Conservation (phyloP, 2,329 filamentous ascomycete species). For the Ceratocystis huliohia region DNA sequence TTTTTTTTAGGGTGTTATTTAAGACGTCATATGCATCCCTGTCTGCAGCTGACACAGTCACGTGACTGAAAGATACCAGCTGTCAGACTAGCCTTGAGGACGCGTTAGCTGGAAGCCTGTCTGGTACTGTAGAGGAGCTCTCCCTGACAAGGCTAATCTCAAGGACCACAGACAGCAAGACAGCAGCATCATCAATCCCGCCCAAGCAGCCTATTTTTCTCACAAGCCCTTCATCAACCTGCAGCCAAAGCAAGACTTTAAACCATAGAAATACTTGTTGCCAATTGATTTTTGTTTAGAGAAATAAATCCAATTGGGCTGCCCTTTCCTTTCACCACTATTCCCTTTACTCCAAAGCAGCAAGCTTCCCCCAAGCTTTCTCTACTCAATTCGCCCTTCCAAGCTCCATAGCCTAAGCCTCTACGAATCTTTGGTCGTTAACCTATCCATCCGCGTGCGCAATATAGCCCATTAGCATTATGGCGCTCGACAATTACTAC, state of each 20-base stretch:
- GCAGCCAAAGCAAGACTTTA: not conserved
- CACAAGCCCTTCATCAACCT: not conserved
- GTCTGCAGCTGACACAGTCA: not conserved
- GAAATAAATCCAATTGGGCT: not conserved
- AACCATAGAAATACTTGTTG: not conserved
- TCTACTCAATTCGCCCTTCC: not conserved
- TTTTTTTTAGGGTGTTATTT: no score
- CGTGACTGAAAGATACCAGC: not conserved
- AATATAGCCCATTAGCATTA: constrained; percentile 34
- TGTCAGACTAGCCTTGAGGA: constrained; percentile 10
- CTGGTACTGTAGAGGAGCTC: not conserved
- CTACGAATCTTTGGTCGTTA: not conserved
- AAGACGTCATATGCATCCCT: not conserved
- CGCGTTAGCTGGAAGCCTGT: constrained; percentile 10
- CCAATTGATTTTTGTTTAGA: not conserved
- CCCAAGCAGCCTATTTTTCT: not conserved
- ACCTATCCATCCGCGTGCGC: not conserved
- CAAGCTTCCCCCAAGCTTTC: not conserved
- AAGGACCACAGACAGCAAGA: not conserved
- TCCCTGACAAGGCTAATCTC: not conserved
- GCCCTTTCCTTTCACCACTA: not conserved
- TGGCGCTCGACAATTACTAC: constrained; percentile 99
- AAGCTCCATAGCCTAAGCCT: not conserved
- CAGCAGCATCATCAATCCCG: constrained; percentile 1
- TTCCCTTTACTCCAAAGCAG: no score